Base-by-base conservation (phyloP, 768 basidiomycete genomes). In the Panellus pusillus region DNA sequence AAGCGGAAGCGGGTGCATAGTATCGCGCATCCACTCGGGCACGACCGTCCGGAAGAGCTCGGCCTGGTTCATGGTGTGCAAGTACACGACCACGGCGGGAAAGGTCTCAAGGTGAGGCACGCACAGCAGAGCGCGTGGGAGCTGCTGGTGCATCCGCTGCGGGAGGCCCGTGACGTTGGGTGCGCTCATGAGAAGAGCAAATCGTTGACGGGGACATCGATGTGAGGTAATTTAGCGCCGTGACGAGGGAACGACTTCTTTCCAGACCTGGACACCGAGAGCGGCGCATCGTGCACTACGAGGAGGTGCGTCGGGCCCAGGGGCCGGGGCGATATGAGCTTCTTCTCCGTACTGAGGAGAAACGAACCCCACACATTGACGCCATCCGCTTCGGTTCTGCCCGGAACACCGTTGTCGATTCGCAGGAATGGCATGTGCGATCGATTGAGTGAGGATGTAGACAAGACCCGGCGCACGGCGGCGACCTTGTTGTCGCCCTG, bases 31-130 rank as follows among this genome's bases (percentile, higher is more conserved):
- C 72, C 73, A 74, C 51, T 70, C 68, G 1, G 74, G 73, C 27
- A 76, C 61, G 14, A 74, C 36, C 11, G 53, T 59, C 18, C 72
- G 56, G 49, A 76, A 71, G n/a, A 76, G 44, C 38, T 68, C 69
- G 8, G 66, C 71, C 51, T 71, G 70, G 48, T 76, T 72, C 54
- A 66, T 66, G 4, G 72, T 74, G 55, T 76, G 74, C 3, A 76
- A 50, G 48, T 70, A 76, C 11, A 71, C 61, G 36, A 76, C 59
- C 36, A 73, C 52, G 45, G 70, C 70, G 2, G 63, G 64, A 60
- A 74, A 71, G 9, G 70, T 71, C 31, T 68, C 61, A 20, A 74
- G 53, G 45, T 70, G 64, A 0, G 72, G 72, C 8, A 73, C 70
- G 9, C 48, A 54, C 59, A 74, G 44, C 6, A 69, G 41, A 2